phyloP scores from a whole-genome alignment of 2,329 filamentous ascomycete genomes.

The Metarhizium brunneum region DNA sequence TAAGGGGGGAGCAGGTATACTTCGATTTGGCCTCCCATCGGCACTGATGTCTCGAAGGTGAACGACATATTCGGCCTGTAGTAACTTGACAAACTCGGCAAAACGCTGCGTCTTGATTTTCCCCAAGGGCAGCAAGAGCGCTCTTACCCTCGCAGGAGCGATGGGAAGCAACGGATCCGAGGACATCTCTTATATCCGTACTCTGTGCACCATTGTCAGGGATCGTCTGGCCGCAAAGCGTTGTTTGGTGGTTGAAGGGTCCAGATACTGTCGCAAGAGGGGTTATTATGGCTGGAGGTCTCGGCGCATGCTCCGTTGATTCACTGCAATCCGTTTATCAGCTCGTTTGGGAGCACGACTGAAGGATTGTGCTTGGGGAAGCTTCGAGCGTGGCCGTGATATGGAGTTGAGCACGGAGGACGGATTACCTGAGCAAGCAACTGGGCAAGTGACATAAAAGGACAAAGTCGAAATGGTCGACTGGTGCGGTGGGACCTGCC shows the following conservation, averaged over 20 bases:
- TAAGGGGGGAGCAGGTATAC: neutral
- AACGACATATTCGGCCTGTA: conserved; percentile 73
- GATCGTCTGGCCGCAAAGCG: neutral
- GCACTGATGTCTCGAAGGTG: conserved; percentile 79
- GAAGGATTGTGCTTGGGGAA: neutral
- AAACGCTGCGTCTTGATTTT: conserved; percentile 78
- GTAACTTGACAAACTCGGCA: conserved; percentile 63
- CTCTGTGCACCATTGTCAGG: conserved; percentile 22
- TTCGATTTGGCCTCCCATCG: conserved; percentile 63
- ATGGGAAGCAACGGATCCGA: conserved; percentile 84
- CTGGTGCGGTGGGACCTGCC: too few species aligned
- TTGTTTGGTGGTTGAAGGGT: neutral
- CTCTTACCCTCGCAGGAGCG: conserved; percentile 84
- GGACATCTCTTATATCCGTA: conserved; percentile 59
- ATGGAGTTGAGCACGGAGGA: neutral
- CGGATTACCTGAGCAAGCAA: neutral
- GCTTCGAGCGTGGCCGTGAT: neutral
- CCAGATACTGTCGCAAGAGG: neutral
- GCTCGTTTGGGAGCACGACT: neutral
- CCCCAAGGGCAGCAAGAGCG: conserved; percentile 77
- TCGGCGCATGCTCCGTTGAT: neutral
- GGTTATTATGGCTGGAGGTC: neutral
- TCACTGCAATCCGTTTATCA: neutral
- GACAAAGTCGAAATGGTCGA: too few species aligned
- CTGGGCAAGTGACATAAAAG: too few species aligned